Conservation (phyloP, 306 rosid genomes). For the Citrullus colocynthis region DNA sequence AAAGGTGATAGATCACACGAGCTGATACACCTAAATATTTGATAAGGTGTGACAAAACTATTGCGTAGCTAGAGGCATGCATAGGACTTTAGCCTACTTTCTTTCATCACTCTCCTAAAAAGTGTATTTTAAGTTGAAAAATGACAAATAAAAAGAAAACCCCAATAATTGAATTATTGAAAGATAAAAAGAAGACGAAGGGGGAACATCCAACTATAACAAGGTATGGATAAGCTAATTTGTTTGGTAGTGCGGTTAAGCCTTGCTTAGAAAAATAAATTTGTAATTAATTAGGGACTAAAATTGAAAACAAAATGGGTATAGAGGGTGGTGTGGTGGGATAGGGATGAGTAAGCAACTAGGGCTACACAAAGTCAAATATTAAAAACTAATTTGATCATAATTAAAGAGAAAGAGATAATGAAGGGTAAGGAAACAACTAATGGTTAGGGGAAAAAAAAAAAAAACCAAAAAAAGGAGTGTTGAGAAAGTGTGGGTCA, state of each 20-base stretch:
- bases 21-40: not conserved
- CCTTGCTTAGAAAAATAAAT: not conserved
- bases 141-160: not conserved
- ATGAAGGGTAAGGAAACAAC: not conserved
- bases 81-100: not conserved
- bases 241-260: constrained; percentile 1
- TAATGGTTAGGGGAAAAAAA: not conserved
- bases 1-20: not conserved
- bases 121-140: not conserved
- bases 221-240: not conserved
- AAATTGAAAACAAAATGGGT: not conserved
- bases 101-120: not conserved
- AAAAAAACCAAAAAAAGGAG: not conserved
- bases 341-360: not conserved
- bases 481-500: constrained; percentile 32
- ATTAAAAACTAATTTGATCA: not conserved
- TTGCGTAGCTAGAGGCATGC: not conserved
- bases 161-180: constrained; percentile 1
- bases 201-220: not conserved
- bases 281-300: not conserved
- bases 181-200: not conserved
- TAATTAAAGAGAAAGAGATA: not conserved
- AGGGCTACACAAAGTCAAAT: constrained; percentile 1
- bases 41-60: not conserved
- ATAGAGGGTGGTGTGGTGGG: constrained; percentile 4